Conservation (phyloP, 2,329 filamentous ascomycete species). For the Mollisiaceae sp. region DNA sequence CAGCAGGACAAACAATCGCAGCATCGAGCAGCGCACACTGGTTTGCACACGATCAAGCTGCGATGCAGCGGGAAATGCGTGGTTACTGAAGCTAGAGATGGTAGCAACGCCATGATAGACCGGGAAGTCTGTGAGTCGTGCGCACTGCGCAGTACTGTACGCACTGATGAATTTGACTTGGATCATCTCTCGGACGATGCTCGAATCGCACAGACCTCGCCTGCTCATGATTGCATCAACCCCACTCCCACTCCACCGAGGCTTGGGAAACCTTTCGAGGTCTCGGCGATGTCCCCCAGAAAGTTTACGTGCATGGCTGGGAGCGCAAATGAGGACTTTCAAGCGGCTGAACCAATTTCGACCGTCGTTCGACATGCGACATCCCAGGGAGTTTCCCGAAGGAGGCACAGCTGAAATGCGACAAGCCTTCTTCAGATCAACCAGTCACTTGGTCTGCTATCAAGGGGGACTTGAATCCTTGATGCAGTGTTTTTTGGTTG, state of each 20-base stretch:
- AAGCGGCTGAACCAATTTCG: background rate
- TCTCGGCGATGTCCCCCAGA: slow-evolving; percentile 1
- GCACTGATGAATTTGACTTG: background rate
- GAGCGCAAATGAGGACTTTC: background rate
- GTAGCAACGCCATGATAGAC: background rate
- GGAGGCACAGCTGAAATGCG: slow-evolving; percentile 7
- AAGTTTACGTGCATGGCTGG: background rate
- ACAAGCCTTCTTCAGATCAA: background rate
- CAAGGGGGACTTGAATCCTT: background rate
- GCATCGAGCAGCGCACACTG: background rate
- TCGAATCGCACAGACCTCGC: background rate
- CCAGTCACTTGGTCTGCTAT: background rate
- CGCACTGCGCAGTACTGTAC: too few relatives aligned
- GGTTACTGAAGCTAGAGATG: background rate
- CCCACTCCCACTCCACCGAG: slow-evolving; percentile 4
- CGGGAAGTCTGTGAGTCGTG: background rate
- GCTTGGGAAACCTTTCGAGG: background rate
- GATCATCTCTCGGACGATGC: background rate
- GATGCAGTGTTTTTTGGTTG: background rate
- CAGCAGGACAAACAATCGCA: background rate
- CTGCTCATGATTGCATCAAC: background rate
- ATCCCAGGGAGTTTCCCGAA: background rate
- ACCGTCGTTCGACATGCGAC: background rate
- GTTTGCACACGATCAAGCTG: background rate
- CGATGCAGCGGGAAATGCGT: background rate